phyloP scores from a whole-genome alignment of 2,329 filamentous ascomycete species.

The Aspergillus carbonarius region DNA sequence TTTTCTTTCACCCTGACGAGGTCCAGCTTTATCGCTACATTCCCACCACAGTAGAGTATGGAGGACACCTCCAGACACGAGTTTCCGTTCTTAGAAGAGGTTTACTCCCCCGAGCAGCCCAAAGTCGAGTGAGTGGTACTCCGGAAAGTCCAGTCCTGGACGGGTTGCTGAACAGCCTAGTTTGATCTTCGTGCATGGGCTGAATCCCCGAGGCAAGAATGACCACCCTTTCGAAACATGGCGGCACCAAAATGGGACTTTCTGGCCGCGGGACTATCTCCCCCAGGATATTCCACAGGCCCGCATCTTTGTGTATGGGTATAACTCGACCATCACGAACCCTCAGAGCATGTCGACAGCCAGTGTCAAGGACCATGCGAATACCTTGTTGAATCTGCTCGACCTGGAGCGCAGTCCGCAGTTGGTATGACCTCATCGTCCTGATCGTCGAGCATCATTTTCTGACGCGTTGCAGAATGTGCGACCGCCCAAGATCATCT shows the following conservation, averaged over 20 bases:
- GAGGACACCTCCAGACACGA: slow-evolving; percentile 23
- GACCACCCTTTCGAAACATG: slow-evolving; percentile 36
- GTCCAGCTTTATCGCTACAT: not conserved
- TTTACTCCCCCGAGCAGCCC: slow-evolving; percentile 24
- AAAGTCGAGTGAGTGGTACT: slow-evolving; percentile 28
- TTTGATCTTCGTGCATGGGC: slow-evolving; percentile 33
- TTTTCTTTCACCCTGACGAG: not conserved
- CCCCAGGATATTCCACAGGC: slow-evolving; percentile 30
- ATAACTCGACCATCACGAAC: slow-evolving; percentile 33
- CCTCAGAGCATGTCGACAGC: slow-evolving; percentile 35
- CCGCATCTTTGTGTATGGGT: slow-evolving; percentile 33
- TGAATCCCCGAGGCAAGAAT: slow-evolving; percentile 31
- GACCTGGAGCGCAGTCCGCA: slow-evolving; percentile 31
- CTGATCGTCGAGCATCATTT: not conserved
- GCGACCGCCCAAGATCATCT: slow-evolving; percentile 30
- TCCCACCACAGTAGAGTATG: not conserved
- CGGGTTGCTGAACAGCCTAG: slow-evolving; percentile 8
- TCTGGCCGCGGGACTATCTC: slow-evolving; percentile 28
- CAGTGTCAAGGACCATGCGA: slow-evolving; percentile 36
- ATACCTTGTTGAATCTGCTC: slow-evolving; percentile 33
- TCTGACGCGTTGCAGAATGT: slow-evolving; percentile 13
- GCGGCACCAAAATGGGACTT: slow-evolving; percentile 29
- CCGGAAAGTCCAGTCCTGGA: no score
- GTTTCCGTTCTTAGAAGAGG: slow-evolving; percentile 32
- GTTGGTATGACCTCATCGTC: slow-evolving; percentile 13